Base-by-base conservation (phyloP, 768 basidiomycete species). In the Kockovaella imperatae region DNA sequence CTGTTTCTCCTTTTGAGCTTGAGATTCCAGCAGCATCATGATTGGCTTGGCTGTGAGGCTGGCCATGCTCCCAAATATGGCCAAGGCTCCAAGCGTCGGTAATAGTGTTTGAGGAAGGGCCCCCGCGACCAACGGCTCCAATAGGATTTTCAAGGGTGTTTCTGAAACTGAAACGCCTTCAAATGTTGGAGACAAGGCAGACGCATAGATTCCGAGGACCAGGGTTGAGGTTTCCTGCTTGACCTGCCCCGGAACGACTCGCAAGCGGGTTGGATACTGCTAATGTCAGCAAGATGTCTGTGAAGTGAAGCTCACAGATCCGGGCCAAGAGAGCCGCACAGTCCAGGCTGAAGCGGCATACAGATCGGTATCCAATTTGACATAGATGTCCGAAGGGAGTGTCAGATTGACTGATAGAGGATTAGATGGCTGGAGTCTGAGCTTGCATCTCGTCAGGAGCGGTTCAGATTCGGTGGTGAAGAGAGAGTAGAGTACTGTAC, bases 241-340 rank as follows among this genome's bases (percentile, higher is more conserved):
- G 14, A 32, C 11, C 5, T 18, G 24, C 20, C 20, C 14, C 6
- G 29, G 10, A 14, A 15, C 13, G 10, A 45, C 6, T 14, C 30
- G 6, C 44, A 52, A 52, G 20, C 25, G 28, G 17, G 50, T 52
- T 4, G 50, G 50, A 18, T 11, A 32, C 50, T 52, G 31, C 17
- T 13, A 25, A 5, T 10, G 13, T 17, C 4, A 39, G 32, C 25
- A 28, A 26, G 20, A 31, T 32, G 24, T 48, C 10, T 23, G 24
- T 35, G 31, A 10, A 36, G 53, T 47, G 20, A n/a, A 23, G 47
- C 59, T 44, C 23, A 60, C 62, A 3, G 62, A 60, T 14, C 59
- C 62, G 29, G 62, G 59, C 62, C 62, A 64, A 7, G 58, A 60
- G 4, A 56, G 45, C 30, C 62, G 21, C 5, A 51, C 40, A 13